A percentile compares a stretch with the other conserved stretches of the same genome.
Conservation (phyloP, 768 basidiomycete genomes). For the Lactifluus hygrophoroides region DNA sequence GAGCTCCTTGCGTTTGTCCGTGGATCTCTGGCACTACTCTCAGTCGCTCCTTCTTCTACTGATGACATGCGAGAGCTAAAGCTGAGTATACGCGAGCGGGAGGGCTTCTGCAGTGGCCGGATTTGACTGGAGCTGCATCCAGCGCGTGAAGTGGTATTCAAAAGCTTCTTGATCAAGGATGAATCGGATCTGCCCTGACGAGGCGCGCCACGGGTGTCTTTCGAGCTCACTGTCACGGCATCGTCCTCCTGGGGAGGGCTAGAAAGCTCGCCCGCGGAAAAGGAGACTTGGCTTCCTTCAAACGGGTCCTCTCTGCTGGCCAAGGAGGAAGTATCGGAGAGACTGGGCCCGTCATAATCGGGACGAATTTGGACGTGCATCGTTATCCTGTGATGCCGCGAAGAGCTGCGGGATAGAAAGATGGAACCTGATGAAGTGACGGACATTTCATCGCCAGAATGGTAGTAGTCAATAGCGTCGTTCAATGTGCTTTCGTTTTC, state of each 20-base stretch:
- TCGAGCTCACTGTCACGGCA: conserved; percentile 66
- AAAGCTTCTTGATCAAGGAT: conserved; percentile 27
- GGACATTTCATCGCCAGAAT: conserved; percentile 64
- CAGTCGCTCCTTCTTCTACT: neutral
- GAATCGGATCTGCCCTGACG: conserved; percentile 15
- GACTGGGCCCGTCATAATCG: conserved; percentile 85
- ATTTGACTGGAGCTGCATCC: neutral
- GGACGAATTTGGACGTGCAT: conserved; percentile 68
- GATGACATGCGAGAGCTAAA: conserved; percentile 1
- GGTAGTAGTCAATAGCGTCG: conserved; percentile 85
- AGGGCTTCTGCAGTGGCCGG: neutral
- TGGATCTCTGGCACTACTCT: neutral
- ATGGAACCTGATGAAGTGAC: conserved; percentile 67
- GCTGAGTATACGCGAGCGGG: conserved; percentile 13
- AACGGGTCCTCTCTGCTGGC: conserved; percentile 63
- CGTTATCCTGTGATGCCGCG: conserved; percentile 56
- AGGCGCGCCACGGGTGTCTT: conserved; percentile 36
- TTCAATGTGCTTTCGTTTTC: conserved; percentile 63
- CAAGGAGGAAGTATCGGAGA: conserved; percentile 82
- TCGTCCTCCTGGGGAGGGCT: conserved; percentile 54
- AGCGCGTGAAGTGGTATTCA: conserved; percentile 1
- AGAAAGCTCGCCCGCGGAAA: conserved; percentile 38
- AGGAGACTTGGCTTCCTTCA: conserved; percentile 50
- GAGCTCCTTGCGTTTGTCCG: neutral
- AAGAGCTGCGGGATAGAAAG: conserved; percentile 54